Evolutionary conservation across 495 filamentous ascomycete species (phyloP).

Genomic region (Penicillium ucsense): DNA sequence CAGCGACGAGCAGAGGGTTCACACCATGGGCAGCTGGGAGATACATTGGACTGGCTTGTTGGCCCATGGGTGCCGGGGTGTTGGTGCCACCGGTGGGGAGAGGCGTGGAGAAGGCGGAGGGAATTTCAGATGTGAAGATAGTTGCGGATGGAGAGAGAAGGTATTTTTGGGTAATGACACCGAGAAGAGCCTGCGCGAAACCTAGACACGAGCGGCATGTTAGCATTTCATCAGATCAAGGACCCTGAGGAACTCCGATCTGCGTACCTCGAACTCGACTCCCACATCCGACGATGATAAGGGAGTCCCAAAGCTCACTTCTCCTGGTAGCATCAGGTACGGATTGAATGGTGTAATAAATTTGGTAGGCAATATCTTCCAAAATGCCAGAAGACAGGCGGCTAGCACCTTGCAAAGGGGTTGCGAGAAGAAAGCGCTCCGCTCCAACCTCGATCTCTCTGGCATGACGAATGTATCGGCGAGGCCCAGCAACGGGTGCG

Average conservation of each 20-base stretch:
- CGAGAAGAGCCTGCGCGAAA: slow-evolving; percentile 79
- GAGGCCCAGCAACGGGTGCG: slow-evolving; percentile 12
- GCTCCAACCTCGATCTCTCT: slow-evolving; percentile 75
- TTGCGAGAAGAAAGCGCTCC: slow-evolving; percentile 77
- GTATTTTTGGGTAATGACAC: slow-evolving; percentile 70
- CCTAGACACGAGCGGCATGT: slow-evolving; percentile 22
- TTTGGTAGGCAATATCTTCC: slow-evolving; percentile 66
- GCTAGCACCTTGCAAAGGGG: slow-evolving; percentile 20
- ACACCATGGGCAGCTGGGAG: slow-evolving; percentile 51
- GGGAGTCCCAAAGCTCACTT: slow-evolving; percentile 76
- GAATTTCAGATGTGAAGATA: slow-evolving; percentile 94
- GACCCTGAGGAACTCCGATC: too few relatives aligned
- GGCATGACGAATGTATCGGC: slow-evolving; percentile 34
- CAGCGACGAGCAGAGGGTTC: slow-evolving; percentile 86
- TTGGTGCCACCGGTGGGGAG: slow-evolving; percentile 85
- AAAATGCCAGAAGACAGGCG: slow-evolving; percentile 54
- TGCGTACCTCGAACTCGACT: slow-evolving; percentile 63
- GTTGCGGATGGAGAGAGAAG: slow-evolving; percentile 86
- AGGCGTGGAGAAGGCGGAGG: slow-evolving; percentile 82
- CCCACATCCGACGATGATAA: slow-evolving; percentile 85
- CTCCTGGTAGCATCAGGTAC: slow-evolving; percentile 73
- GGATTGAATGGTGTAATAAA: slow-evolving; percentile 69
- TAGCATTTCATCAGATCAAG: neutral
- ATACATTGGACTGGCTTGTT: slow-evolving; percentile 29
- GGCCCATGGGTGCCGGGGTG: slow-evolving; percentile 61